Percentiles rank a stretch among this genome's conserved stretches.
Evolutionary conservation across 495 filamentous ascomycete genomes (phyloP).

Genomic region (Astrothelium macrocarpum): DNA sequence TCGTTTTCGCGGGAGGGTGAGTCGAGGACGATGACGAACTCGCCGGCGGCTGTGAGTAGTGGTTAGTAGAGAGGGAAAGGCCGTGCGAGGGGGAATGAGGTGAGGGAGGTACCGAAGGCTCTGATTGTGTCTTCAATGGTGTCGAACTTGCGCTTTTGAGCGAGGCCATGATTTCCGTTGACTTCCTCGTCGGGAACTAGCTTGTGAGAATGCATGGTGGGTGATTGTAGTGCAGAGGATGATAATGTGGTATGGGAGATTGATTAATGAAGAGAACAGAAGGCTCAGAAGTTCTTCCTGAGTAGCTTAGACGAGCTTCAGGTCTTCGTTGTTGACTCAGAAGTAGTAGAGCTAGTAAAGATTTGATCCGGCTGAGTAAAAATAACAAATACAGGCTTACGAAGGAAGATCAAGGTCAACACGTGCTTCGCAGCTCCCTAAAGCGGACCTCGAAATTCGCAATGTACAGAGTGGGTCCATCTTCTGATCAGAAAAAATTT

Average conservation of each 20-base stretch:
- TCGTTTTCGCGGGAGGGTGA: constrained; percentile 88
- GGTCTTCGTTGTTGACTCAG: not conserved
- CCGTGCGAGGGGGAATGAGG: constrained; percentile 5
- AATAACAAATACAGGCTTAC: not conserved
- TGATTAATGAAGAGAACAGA: not conserved
- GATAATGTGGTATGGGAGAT: not conserved
- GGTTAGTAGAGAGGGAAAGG: too few relatives aligned
- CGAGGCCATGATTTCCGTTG: constrained; percentile 34
- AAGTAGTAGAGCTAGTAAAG: not conserved
- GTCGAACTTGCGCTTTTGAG: constrained; percentile 49
- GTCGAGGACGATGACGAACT: constrained; percentile 95
- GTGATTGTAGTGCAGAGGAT: not conserved
- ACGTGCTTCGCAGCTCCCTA: not conserved
- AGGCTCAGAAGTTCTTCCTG: not conserved
- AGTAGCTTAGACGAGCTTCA: not conserved
- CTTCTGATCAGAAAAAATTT: not conserved
- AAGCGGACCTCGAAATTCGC: not conserved
- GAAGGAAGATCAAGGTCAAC: not conserved
- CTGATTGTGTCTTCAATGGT: constrained; percentile 74
- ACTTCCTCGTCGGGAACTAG: constrained; percentile 27
- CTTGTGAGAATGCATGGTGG: not conserved
- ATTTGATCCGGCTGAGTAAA: not conserved
- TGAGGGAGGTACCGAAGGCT: constrained; percentile 58
- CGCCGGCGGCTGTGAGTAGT: constrained; percentile 54
- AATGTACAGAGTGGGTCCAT: not conserved